phyloP scores from a whole-genome alignment of 306 rosid genomes.

The Gynostemma pentaphyllum region DNA sequence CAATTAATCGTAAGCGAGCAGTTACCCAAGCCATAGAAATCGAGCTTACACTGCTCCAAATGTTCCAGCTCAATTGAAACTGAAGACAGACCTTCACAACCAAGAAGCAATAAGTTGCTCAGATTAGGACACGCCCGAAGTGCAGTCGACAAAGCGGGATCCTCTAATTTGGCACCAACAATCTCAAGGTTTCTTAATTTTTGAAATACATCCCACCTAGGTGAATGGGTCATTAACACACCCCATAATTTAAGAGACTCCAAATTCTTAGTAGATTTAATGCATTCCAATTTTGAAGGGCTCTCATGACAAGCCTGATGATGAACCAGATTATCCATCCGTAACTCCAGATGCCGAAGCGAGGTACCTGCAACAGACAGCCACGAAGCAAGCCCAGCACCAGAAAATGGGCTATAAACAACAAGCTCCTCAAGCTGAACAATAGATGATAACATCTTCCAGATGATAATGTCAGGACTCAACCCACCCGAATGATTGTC shows the following conservation, averaged over 20 bases:
- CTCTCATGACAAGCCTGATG: slow-evolving; percentile 28
- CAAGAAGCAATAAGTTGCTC: slow-evolving; percentile 60
- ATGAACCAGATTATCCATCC: slow-evolving; percentile 67
- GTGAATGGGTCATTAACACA: slow-evolving; percentile 56
- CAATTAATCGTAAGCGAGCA: slow-evolving; percentile 49
- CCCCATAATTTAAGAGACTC: slow-evolving; percentile 85
- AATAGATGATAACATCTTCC: slow-evolving; percentile 52
- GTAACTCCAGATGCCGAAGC: slow-evolving; percentile 64
- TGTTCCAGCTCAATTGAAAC: slow-evolving; percentile 51
- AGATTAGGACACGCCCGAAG: slow-evolving; percentile 57
- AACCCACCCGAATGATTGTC: slow-evolving; percentile 31
- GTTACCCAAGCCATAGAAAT: slow-evolving; percentile 75
- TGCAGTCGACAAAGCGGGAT: slow-evolving; percentile 35
- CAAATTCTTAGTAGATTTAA: slow-evolving; percentile 48
- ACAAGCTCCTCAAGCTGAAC: slow-evolving; percentile 58
- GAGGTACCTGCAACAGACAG: slow-evolving; percentile 37
- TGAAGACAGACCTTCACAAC: slow-evolving; percentile 66
- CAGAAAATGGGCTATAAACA: slow-evolving; percentile 66
- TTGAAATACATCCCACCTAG: slow-evolving; percentile 63
- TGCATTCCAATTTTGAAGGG: slow-evolving; percentile 64
- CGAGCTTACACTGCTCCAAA: slow-evolving; percentile 72
- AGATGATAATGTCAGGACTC: slow-evolving; percentile 44
- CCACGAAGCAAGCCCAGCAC: slow-evolving; percentile 82
- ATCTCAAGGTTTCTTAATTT: slow-evolving; percentile 74
- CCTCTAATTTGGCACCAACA: slow-evolving; percentile 71